Evolutionary conservation across 2,329 filamentous ascomycete genomes (phyloP).

Genomic region (Phyllosticta paracitricarpa): DNA sequence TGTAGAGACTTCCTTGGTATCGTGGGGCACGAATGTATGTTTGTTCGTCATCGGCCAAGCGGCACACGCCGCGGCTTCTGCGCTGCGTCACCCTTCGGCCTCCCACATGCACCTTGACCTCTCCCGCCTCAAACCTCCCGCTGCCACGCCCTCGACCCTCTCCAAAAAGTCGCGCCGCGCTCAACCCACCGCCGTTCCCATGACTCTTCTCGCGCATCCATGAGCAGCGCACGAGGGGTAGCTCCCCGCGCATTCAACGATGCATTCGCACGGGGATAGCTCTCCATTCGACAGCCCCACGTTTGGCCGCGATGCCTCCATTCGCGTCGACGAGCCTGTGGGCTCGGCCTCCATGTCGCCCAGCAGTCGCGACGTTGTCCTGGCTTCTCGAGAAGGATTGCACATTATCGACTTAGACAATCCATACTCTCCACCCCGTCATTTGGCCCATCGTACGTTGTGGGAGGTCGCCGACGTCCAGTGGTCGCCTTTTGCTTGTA

Average conservation of each 20-base stretch:
- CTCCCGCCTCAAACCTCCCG: not conserved
- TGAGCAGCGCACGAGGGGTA: conserved; percentile 3
- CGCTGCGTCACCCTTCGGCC: conserved; percentile 5
- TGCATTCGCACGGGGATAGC: conserved; percentile 10
- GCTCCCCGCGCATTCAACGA: conserved; percentile 4
- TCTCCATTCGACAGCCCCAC: conserved; percentile 75
- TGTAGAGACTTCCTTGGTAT: not conserved
- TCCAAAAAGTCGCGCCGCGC: not conserved
- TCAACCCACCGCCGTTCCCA: not conserved
- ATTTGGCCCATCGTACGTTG: conserved; percentile 75
- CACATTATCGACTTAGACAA: conserved; percentile 89
- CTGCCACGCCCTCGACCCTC: not conserved
- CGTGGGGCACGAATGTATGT: not conserved
- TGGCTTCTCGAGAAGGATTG: conserved; percentile 80
- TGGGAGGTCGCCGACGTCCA: conserved; percentile 95
- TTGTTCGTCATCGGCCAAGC: conserved; percentile 8
- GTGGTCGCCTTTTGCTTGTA: conserved; percentile 85
- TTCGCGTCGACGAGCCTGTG: conserved; percentile 69
- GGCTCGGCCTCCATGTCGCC: conserved; percentile 91
- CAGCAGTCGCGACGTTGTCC: conserved; percentile 77
- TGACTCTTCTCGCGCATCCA: not conserved
- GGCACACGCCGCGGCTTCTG: conserved; percentile 8
- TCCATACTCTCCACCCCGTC: conserved; percentile 75
- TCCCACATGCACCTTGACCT: not conserved
- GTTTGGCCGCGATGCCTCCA: conserved; percentile 75